These are phyloP conservation scores for Tylopilus sp. DNA, from an alignment of 768 basidiomycete species.

Conservation along the genomic window DNA sequence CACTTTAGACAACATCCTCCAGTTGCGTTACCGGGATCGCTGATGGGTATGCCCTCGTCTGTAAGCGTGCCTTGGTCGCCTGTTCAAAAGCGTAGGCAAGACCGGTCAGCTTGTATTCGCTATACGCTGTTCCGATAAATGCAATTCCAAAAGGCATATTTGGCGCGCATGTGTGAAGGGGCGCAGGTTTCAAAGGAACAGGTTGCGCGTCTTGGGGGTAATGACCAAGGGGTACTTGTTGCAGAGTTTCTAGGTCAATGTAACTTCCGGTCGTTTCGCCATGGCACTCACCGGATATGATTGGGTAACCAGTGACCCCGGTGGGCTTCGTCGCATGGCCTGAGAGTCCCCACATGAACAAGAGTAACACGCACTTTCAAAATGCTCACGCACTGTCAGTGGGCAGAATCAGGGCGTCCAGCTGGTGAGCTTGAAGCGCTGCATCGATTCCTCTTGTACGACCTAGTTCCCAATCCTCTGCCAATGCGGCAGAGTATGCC, in stretches of 20 bases:
- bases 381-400: slow-evolving; percentile 29
- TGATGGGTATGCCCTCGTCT: slow-evolving; percentile 44
- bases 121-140: slow-evolving; percentile 60
- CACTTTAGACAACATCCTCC: slow-evolving; percentile 29
- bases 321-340: slow-evolving; percentile 30
- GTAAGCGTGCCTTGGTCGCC: slow-evolving; percentile 50
- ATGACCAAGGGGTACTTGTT: slow-evolving; percentile 57
- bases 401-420: slow-evolving; percentile 55
- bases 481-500: slow-evolving; percentile 42
- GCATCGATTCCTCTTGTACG: slow-evolving; percentile 54
- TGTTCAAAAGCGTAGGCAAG: slow-evolving; percentile 68
- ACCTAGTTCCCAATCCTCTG: slow-evolving; percentile 47
- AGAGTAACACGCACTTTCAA: background rate
- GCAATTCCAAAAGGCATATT: slow-evolving; percentile 61
- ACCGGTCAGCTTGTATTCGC: slow-evolving; percentile 53
- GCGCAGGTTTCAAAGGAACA: slow-evolving; percentile 43
- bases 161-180: slow-evolving; percentile 29
- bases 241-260: slow-evolving; percentile 2
- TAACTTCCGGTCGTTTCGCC: background rate
- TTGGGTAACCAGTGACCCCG: slow-evolving; percentile 65
- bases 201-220: slow-evolving; percentile 43
- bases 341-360: background rate
- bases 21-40: slow-evolving; percentile 58
- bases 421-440: slow-evolving; percentile 39
- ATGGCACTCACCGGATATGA: slow-evolving; percentile 50